A percentile compares a stretch with the other conserved stretches of the same genome.
phyloP scores from a whole-genome alignment of 164 flowering plant species.

The Kalanchoe fedtschenkoi region DNA sequence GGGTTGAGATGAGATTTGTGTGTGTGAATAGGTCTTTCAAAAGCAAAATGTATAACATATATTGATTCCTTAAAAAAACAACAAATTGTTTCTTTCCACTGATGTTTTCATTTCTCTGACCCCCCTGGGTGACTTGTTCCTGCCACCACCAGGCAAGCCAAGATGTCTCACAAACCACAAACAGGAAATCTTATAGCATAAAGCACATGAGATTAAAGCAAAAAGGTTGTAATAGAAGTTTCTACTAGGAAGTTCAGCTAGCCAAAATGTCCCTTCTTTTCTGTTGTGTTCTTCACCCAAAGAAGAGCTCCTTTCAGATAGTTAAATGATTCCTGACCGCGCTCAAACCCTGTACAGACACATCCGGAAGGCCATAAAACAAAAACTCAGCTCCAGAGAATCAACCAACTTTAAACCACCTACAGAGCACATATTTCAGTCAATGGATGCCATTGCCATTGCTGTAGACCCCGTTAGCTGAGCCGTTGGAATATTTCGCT shows the following conservation, averaged over 20 bases:
- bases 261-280: not conserved
- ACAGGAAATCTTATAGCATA: not conserved
- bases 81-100: too few relatives aligned
- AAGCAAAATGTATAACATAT: too few relatives aligned
- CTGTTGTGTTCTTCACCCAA: slow-evolving; percentile 3
- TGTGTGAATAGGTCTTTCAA: too few relatives aligned
- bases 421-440: not conserved
- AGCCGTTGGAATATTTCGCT: not conserved
- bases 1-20: too few relatives aligned
- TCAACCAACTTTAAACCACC: not conserved
- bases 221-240: not conserved
- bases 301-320: not conserved
- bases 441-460: slow-evolving; percentile 9
- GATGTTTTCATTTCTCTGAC: not conserved
- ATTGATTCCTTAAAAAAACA: too few relatives aligned
- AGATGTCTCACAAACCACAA: not conserved
- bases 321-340: not conserved
- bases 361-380: not conserved
- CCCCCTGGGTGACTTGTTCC: not conserved
- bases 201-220: not conserved
- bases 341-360: not conserved
- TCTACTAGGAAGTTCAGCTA: not conserved
- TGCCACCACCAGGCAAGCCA: not conserved
- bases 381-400: not conserved
- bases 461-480: slow-evolving; percentile 4